phyloP scores from a whole-genome alignment of 192 early-diverging fungal genomes.

The Coemansia sp. region DNA sequence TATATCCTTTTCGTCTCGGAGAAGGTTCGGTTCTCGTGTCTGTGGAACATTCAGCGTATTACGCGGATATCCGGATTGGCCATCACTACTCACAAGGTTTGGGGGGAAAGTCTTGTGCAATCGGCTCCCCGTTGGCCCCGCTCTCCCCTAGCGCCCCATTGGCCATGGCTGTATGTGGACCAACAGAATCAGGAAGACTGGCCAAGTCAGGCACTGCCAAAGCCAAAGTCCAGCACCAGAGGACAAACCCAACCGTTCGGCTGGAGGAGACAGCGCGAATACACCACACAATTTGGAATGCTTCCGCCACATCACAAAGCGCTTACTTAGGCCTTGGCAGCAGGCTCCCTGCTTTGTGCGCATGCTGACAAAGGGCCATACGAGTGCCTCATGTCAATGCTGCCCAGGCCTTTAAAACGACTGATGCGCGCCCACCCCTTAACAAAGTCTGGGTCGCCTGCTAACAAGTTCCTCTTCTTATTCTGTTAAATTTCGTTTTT shows the following conservation, averaged over 20 bases:
- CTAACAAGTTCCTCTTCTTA: background rate
- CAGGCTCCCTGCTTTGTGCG: background rate
- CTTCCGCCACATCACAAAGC: background rate
- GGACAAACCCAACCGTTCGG: background rate
- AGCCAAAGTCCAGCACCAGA: background rate
- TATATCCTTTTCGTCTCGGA: background rate
- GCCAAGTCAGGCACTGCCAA: background rate
- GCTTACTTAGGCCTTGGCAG: background rate
- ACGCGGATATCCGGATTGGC: background rate
- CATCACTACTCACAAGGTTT: too few species aligned
- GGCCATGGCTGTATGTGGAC: background rate
- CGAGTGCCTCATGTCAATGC: background rate
- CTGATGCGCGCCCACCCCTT: background rate
- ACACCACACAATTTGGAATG: background rate
- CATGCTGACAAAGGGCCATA: background rate
- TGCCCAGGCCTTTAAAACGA: constrained; percentile 26
- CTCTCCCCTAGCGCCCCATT: background rate
- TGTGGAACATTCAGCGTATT: background rate
- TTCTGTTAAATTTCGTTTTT: background rate
- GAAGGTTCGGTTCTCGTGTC: background rate
- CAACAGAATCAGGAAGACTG: background rate
- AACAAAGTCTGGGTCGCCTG: background rate
- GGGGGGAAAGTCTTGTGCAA: too few species aligned
- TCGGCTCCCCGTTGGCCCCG: too few species aligned
- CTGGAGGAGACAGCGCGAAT: background rate